Evolutionary conservation across 2,329 filamentous ascomycete genomes (phyloP), one percentile per base, ranked within the genome.

Genomic region (Ophiostoma ulmi): DNA sequence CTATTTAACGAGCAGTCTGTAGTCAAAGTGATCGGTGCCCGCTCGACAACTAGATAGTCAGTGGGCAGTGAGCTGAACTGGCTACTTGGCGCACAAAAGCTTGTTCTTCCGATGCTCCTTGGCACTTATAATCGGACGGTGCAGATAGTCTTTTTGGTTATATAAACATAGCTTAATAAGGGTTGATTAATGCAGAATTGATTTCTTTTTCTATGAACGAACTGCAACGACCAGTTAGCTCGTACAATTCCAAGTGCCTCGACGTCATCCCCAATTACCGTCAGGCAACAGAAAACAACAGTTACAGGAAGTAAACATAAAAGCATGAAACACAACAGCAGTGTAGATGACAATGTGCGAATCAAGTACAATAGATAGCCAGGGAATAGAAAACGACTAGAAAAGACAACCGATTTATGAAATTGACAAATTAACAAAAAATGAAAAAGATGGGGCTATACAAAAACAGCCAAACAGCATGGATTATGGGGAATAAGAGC

Each of bases 401-500:
- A 41, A 3, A 22, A 52, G 38, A 36, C 1, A 38, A 52, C n/a
- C 17, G 41, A 41, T 22, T n/a, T 65, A 65, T 39, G 35, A 65
- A 44, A 39, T 10, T 39, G 11, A 48, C 44, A 48, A 20, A 58
- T 58, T 26, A 58, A 58, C n/a, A 31, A 31, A 6, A 5, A 26
- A 1, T 10, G n/a, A n/a, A 6, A 5, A 26, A 22, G 48, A n/a
- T 55, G 48, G 35, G 17, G 20, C 20, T 39, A 26, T 48, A n/a
- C 44, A 48, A 48, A 48, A 48, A 48, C 44, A 20, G 44, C 44
- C 63, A 39, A 17, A 64, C 63, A 65, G 65, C 65, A 31, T 20
- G 26, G 65, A 66, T 48, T 44, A 67, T 67, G 65, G 65, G 65
- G 52, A 67, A 67, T 67, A 44, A 68, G 14, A 64, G 26, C 55